phyloP scores from a whole-genome alignment of 441 rosid species.

The Hypseocharis bilobata region DNA sequence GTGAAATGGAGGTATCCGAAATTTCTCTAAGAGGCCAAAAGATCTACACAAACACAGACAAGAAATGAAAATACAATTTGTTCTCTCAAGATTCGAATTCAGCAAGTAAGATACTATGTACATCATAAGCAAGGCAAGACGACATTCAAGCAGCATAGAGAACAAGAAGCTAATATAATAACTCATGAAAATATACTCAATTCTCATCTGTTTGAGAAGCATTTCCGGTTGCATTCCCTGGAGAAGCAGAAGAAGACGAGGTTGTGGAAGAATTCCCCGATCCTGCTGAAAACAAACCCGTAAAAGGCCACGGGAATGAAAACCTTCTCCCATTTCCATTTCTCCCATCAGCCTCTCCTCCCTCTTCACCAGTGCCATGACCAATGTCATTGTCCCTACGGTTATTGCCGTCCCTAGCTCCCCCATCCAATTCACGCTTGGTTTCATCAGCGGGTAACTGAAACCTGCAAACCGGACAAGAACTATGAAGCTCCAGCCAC shows the following conservation, averaged over 20 bases:
- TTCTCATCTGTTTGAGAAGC: conserved; percentile 34
- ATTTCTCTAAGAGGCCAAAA: conserved; percentile 1
- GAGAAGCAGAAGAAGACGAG: conserved; percentile 1
- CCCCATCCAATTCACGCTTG: conserved; percentile 40
- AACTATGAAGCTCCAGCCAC: conserved; percentile 66
- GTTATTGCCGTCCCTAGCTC: conserved; percentile 21
- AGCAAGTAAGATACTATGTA: conserved; percentile 24
- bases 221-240: conserved; percentile 27
- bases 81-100: conserved; percentile 18
- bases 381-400: conserved; percentile 24
- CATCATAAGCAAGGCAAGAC: conserved; percentile 19
- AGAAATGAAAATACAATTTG: conserved; percentile 10
- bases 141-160: conserved; percentile 21
- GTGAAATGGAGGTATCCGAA: conserved; percentile 1
- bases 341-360: conserved; percentile 27
- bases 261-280: conserved; percentile 33
- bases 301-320: conserved; percentile 59
- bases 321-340: conserved; percentile 40
- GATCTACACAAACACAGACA: conserved; percentile 13
- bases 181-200: conserved; percentile 16
- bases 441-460: conserved; percentile 43
- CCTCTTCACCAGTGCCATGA: conserved; percentile 25
- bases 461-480: conserved; percentile 58
- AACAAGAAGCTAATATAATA: conserved; percentile 20
- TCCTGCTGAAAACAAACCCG: conserved; percentile 42